phyloP scores from a whole-genome alignment of 148 eudicot species.

The Vaccinium corymbosum region DNA sequence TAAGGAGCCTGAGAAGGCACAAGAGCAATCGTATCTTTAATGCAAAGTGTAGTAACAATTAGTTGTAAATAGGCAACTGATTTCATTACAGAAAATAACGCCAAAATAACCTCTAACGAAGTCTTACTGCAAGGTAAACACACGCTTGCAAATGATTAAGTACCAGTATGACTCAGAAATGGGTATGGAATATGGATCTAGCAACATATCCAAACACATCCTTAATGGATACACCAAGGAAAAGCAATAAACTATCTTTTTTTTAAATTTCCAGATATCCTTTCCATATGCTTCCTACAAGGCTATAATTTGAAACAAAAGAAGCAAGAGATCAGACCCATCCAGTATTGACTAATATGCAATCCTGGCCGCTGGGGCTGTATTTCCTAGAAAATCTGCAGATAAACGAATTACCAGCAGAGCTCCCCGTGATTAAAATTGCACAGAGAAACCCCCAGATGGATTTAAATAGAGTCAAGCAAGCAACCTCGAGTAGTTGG shows the following conservation, averaged over 20 bases:
- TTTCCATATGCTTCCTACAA: neutral
- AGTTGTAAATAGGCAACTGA: neutral
- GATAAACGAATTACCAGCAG: neutral
- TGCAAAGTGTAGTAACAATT: neutral
- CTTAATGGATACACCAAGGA: neutral
- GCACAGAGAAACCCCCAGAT: neutral
- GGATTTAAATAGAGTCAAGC: neutral
- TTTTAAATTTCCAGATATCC: neutral
- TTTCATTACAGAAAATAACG: neutral
- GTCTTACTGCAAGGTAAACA: neutral
- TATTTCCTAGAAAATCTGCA: conserved; percentile 2
- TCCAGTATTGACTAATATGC: neutral
- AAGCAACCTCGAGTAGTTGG: neutral
- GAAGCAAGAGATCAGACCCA: neutral
- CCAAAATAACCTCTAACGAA: neutral
- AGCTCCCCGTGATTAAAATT: neutral
- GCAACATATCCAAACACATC: neutral
- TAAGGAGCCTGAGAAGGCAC: conserved; percentile 10
- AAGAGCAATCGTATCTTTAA: neutral
- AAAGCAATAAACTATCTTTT: neutral
- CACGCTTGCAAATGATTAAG: neutral
- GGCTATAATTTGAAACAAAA: neutral
- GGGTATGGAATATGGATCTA: neutral
- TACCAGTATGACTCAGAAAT: neutral
- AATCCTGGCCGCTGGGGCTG: neutral